phyloP scores from a whole-genome alignment of 1,284 basidiomycete genomes.

The Microbotryum violaceum region DNA sequence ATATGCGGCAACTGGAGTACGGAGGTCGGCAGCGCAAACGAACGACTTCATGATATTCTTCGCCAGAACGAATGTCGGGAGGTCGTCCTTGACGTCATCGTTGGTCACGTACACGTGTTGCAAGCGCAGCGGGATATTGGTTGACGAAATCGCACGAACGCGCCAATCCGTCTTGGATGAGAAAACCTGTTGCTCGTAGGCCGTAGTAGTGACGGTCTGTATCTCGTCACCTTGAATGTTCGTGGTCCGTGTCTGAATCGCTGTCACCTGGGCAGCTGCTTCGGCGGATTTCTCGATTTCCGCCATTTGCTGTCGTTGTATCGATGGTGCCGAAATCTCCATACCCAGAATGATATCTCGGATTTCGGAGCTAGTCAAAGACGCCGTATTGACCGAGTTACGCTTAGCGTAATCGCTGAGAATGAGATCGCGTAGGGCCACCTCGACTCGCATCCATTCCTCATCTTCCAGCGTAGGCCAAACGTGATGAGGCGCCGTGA shows the following conservation, averaged over 20 bases:
- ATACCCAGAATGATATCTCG: constrained; percentile 94
- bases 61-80: constrained; percentile 89
- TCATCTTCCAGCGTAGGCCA: constrained; percentile 94
- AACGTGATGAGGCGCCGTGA: constrained; percentile 94
- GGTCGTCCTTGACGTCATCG: constrained; percentile 97
- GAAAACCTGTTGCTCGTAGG: constrained; percentile 96
- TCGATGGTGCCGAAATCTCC: constrained; percentile 76
- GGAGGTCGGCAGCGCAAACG: constrained; percentile 84
- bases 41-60: constrained; percentile 97
- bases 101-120: constrained; percentile 99
- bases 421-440: constrained; percentile 61
- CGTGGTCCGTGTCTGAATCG: constrained; percentile 92
- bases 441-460: constrained; percentile 99
- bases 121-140: constrained; percentile 87
- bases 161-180: constrained; percentile 99
- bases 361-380: constrained; percentile 90
- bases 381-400: constrained; percentile 97
- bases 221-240: constrained; percentile 97
- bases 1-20: constrained; percentile 92
- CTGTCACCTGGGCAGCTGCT: constrained; percentile 90
- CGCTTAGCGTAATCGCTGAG: constrained; percentile 92
- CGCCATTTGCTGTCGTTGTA: constrained; percentile 97
- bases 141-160: constrained; percentile 50
- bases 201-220: constrained; percentile 91
- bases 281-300: constrained; percentile 95